Conservation (phyloP, 2,329 filamentous ascomycete genomes). For the Aureobasidium leucospermi region DNA sequence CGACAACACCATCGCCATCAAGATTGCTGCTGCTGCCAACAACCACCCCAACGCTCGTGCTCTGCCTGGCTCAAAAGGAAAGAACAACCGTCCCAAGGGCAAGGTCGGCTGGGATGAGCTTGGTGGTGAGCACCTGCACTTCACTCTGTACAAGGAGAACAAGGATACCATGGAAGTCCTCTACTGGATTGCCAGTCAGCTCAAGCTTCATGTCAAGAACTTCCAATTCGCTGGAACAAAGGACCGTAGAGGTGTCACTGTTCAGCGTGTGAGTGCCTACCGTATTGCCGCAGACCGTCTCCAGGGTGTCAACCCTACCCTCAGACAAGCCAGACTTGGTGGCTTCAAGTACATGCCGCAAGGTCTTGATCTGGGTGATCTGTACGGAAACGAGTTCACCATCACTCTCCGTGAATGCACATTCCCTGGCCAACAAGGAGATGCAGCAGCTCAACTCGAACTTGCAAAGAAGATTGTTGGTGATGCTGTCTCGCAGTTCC, state of each 20-base stretch:
- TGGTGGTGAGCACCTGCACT: constrained; percentile 77
- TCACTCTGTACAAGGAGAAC: constrained; percentile 93
- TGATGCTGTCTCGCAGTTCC: constrained; percentile 58
- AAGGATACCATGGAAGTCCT: constrained; percentile 93
- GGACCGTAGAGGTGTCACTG: constrained; percentile 78
- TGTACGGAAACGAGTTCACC: constrained; percentile 84
- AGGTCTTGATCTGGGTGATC: constrained; percentile 72
- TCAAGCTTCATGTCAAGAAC: constrained; percentile 61
- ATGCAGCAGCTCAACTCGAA: constrained; percentile 25
- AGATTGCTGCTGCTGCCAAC: constrained; percentile 29
- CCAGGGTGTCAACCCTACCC: constrained; percentile 51
- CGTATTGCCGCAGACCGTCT: constrained; percentile 57
- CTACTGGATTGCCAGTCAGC: constrained; percentile 63
- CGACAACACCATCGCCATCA: constrained; percentile 58
- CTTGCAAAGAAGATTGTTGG: constrained; percentile 47
- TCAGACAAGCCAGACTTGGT: constrained; percentile 53
- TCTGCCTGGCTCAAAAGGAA: constrained; percentile 12
- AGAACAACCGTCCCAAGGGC: constrained; percentile 25
- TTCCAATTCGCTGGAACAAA: constrained; percentile 86
- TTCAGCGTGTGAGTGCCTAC: constrained; percentile 68
- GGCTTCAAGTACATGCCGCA: constrained; percentile 71
- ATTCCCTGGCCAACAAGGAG: constrained; percentile 42
- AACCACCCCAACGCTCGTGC: constrained; percentile 15
- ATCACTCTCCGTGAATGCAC: constrained; percentile 84
- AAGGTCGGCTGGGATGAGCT: constrained; percentile 57